A percentile compares a stretch with the other conserved stretches of the same genome.
Evolutionary conservation across 768 basidiomycete genomes (phyloP).

Genomic region (Pulveroboletus sp.): DNA sequence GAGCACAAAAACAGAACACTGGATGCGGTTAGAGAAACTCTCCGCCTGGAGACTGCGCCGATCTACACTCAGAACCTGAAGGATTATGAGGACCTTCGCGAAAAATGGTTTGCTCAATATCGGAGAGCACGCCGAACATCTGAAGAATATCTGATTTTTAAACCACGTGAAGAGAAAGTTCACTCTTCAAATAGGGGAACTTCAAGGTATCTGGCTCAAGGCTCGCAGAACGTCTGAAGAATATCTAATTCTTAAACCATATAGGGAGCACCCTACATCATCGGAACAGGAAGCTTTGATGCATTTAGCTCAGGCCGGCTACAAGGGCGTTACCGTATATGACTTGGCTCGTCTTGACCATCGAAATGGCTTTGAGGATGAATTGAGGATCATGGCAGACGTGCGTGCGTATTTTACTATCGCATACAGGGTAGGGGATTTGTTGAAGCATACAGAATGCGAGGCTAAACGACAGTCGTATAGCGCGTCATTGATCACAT

Average conservation of each 20-base stretch:
- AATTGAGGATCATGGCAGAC: slow-evolving; percentile 49
- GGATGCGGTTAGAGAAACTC: slow-evolving; percentile 29
- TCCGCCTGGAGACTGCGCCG: slow-evolving; percentile 38
- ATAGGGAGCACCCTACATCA: too few relatives aligned
- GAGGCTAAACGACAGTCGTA: not conserved
- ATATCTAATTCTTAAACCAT: too few relatives aligned
- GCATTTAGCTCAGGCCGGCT: slow-evolving; percentile 31
- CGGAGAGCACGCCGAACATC: slow-evolving; percentile 9
- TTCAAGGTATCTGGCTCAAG: too few relatives aligned
- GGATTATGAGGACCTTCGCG: slow-evolving; percentile 20
- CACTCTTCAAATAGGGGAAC: too few relatives aligned
- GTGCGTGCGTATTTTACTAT: slow-evolving; percentile 56
- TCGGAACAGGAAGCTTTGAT: slow-evolving; percentile 16
- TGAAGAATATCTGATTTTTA: not conserved
- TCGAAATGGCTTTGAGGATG: slow-evolving; percentile 36
- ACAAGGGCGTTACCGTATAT: slow-evolving; percentile 10
- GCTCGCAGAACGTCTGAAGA: too few relatives aligned
- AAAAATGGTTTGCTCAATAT: slow-evolving; percentile 26
- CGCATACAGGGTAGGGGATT: slow-evolving; percentile 44
- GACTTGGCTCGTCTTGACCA: slow-evolving; percentile 30
- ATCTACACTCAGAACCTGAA: slow-evolving; percentile 36
- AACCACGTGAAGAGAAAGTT: too few relatives aligned
- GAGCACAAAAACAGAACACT: slow-evolving; percentile 22
- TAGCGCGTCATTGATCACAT: slow-evolving; percentile 56
- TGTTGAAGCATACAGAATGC: not conserved